A percentile compares a stretch with the other conserved stretches of the same genome.
Conservation (phyloP, 140 eudicot genomes). For the Bidens hawaiensis region DNA sequence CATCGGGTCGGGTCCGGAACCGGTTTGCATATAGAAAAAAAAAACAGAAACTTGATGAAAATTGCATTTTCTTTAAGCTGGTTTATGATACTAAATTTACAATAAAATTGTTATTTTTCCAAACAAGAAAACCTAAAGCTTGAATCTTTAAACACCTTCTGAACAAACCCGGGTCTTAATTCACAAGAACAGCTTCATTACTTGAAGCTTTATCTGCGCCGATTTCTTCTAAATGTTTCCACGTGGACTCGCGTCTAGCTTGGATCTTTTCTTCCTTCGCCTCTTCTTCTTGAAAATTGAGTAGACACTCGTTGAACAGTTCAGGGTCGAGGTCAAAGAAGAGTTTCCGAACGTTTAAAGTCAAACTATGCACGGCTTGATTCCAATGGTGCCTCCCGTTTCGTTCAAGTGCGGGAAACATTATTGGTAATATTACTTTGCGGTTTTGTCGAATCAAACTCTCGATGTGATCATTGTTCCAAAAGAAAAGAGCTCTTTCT, state of each 20-base stretch:
- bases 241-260: constrained; percentile 60
- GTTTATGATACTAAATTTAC: constrained; percentile 32
- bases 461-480: constrained; percentile 91
- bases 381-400: constrained; percentile 83
- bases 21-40: background rate
- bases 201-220: constrained; percentile 46
- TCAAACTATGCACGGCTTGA: constrained; percentile 81
- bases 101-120: constrained; percentile 19
- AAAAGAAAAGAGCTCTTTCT: constrained; percentile 69
- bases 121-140: constrained; percentile 24
- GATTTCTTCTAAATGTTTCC: constrained; percentile 77
- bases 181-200: constrained; percentile 61
- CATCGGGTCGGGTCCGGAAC: too few relatives aligned
- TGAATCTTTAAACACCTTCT: constrained; percentile 12
- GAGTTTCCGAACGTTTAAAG: constrained; percentile 65
- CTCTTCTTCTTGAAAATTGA: constrained; percentile 72
- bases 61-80: constrained; percentile 30
- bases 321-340: constrained; percentile 82
- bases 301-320: constrained; percentile 63
- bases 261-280: constrained; percentile 51
- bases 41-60: constrained; percentile 12
- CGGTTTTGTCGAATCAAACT: constrained; percentile 81
- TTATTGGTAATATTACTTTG: constrained; percentile 69
- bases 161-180: constrained; percentile 17
- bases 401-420: constrained; percentile 84